phyloP scores from a whole-genome alignment of 257 asterid genomes.

The Forsythia viridissima region DNA sequence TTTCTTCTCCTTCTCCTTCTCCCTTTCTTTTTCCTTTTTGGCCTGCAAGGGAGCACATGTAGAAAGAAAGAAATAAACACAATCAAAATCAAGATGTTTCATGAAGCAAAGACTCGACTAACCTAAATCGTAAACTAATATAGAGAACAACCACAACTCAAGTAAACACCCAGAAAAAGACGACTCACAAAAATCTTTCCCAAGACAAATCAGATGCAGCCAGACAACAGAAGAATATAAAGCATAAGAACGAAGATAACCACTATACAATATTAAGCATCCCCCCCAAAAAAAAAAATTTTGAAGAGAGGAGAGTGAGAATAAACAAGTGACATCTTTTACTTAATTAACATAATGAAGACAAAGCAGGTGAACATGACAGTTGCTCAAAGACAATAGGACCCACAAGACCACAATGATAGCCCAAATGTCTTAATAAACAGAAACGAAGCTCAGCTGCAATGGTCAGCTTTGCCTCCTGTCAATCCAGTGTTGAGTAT shows the following conservation, averaged over 20 bases:
- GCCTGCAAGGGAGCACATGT: constrained; percentile 43
- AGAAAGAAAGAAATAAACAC: constrained; percentile 1
- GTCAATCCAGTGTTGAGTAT: neutral
- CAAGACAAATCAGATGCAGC: neutral
- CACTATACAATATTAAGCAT: too few species aligned
- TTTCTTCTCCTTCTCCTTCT: constrained; percentile 78
- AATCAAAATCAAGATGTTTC: constrained; percentile 2
- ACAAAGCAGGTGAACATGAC: too few species aligned
- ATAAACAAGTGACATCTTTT: too few species aligned
- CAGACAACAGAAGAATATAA: neutral
- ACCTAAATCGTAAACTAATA: neutral
- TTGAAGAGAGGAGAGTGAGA: too few species aligned
- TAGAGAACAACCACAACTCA: neutral
- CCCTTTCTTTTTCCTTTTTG: constrained; percentile 84
- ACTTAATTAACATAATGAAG: too few species aligned
- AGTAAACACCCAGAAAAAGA: too few species aligned
- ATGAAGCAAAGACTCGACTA: neutral
- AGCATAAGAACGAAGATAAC: neutral
- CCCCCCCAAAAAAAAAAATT: too few species aligned
- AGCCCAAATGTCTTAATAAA: neutral
- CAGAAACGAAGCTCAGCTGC: neutral
- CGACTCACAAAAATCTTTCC: neutral
- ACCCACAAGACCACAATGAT: too few species aligned
- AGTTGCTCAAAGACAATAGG: too few species aligned
- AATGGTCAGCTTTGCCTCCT: neutral